Percentiles rank a stretch among this genome's conserved stretches.
These are phyloP conservation scores for Globisporangium paddicum DNA, from an alignment of 352 stramenopile species.

Conservation along the genomic window DNA sequence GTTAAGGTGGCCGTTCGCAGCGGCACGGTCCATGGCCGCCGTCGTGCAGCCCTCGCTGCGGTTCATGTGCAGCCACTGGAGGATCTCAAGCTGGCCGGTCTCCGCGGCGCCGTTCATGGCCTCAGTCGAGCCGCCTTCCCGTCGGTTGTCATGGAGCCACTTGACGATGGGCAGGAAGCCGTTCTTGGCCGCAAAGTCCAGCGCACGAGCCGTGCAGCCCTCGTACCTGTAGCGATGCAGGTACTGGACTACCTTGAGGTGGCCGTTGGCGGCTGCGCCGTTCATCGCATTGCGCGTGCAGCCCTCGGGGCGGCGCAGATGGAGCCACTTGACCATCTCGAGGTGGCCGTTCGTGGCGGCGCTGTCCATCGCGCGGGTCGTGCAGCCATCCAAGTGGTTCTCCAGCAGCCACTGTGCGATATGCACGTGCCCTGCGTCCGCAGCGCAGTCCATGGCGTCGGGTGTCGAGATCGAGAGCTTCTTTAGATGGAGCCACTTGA, in stretches of 20 bases:
- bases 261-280: conserved; percentile 8
- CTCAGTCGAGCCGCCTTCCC: conserved; percentile 8
- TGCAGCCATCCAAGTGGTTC: conserved; percentile 13
- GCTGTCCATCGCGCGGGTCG: conserved; percentile 11
- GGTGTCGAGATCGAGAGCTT: conserved; percentile 9
- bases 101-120: conserved; percentile 7
- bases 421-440: conserved; percentile 5
- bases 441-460: conserved; percentile 10
- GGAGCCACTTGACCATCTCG: conserved; percentile 12
- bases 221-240: conserved; percentile 7
- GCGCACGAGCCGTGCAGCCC: conserved; percentile 2
- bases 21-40: conserved; percentile 3
- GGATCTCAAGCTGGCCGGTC: conserved; percentile 1
- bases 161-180: conserved; percentile 1
- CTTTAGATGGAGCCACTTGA: conserved; percentile 10
- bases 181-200: conserved; percentile 7
- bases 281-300: conserved; percentile 14
- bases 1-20: conserved; percentile 1
- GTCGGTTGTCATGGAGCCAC: conserved; percentile 8
- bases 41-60: conserved; percentile 2
- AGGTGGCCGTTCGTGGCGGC: conserved; percentile 12
- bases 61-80: conserved; percentile 2
- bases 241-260: conserved; percentile 11
- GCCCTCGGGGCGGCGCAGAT: conserved; percentile 1
- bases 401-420: conserved; percentile 13